A percentile compares a stretch with the other conserved stretches of the same genome.
Evolutionary conservation across 2,329 filamentous ascomycete genomes (phyloP).

Genomic region (Alternaria arbusti): DNA sequence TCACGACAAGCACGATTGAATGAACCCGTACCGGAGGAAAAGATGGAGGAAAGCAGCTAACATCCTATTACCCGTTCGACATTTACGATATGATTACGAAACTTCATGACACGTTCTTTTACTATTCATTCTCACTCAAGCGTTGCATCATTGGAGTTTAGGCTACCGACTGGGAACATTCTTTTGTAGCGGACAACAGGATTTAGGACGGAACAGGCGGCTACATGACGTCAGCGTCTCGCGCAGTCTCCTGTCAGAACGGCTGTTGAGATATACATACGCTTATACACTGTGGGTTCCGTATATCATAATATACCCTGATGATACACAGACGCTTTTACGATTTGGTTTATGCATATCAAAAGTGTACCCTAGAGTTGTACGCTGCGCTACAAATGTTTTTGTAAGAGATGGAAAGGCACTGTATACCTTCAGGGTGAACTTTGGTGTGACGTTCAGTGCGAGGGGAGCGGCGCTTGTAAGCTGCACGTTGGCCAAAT

Average conservation of each 20-base stretch:
- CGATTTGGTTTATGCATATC: background rate
- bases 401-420: background rate
- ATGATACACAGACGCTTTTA: background rate
- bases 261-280: background rate
- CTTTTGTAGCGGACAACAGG: background rate
- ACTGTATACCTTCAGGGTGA: background rate
- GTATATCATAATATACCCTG: background rate
- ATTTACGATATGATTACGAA: background rate
- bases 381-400: background rate
- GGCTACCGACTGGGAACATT: background rate
- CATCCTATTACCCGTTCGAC: background rate
- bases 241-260: background rate
- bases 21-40: background rate
- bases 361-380: background rate
- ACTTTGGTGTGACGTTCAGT: background rate
- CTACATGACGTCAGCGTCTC: background rate
- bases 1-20: constrained; percentile 18
- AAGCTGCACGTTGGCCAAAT: background rate
- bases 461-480: background rate
- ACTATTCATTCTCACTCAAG: background rate
- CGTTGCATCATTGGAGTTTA: constrained; percentile 7
- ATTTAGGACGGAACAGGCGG: background rate
- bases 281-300: background rate
- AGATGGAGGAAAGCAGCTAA: background rate
- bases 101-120: background rate